These are phyloP conservation scores for Cardamine occulta DNA, from an alignment of 345 rosid species.

Conservation along the genomic window DNA sequence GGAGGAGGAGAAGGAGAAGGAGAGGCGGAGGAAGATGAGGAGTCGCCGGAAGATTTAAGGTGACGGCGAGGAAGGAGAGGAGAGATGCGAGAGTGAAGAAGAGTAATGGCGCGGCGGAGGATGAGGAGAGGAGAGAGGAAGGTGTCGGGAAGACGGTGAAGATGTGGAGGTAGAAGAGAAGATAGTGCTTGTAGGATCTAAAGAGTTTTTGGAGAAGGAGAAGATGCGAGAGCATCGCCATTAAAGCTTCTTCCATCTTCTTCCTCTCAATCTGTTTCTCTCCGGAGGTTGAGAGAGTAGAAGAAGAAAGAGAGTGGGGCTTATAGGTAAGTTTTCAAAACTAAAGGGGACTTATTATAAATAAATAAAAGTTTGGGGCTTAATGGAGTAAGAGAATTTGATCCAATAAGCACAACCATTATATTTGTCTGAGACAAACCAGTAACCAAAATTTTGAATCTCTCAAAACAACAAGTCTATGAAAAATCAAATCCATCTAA, in stretches of 20 bases:
- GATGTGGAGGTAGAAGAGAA: constrained; percentile 61
- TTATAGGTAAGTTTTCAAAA: not conserved
- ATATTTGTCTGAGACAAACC: constrained; percentile 28
- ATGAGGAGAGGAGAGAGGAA: constrained; percentile 54
- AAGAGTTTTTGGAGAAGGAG: constrained; percentile 88
- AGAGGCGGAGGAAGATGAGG: constrained; percentile 41
- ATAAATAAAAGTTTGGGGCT: not conserved
- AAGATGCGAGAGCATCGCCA: constrained; percentile 86
- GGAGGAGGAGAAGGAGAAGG: constrained; percentile 54
- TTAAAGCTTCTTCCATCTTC: constrained; percentile 81
- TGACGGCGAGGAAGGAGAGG: constrained; percentile 58
- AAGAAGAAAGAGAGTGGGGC: not conserved
- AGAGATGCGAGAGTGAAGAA: constrained; percentile 64
- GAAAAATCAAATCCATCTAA: constrained; percentile 39
- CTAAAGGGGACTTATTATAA: not conserved
- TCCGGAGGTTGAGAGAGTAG: not conserved
- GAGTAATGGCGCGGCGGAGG: constrained; percentile 62
- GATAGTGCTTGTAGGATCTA: constrained; percentile 70
- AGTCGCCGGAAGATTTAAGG: constrained; percentile 37
- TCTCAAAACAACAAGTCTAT: constrained; percentile 36
- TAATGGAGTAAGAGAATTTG: not conserved
- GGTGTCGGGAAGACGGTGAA: constrained; percentile 49
- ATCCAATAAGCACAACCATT: constrained; percentile 32
- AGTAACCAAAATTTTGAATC: constrained; percentile 38
- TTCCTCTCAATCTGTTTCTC: constrained; percentile 15